Base-by-base conservation (phyloP, 345 rosid species). In the Microcos paniculata region DNA sequence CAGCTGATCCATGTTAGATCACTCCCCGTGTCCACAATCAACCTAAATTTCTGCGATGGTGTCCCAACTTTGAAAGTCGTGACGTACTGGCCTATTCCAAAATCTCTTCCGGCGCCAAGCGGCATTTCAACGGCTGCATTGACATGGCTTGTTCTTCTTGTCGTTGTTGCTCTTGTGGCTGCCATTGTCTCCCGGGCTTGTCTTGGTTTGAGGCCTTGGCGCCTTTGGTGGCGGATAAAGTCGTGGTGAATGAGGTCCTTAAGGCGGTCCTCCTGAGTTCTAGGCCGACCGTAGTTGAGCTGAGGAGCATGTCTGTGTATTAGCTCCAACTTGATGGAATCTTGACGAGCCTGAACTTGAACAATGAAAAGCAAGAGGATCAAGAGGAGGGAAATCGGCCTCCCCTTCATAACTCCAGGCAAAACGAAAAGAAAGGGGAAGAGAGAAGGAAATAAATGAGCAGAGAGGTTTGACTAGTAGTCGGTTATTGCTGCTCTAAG, bases 1-100 rank as follows among this genome's bases (percentile, higher is more conserved):
- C 93, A 89, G 9, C 74, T 85, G 61, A 88, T 78, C 93, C 96
- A 89, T 8, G 91, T 88, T 42, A 91, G 77, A 51, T 85, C 90
- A 53, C 90, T 86, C 4, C 89, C 87, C 0, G 90, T 82, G 66
- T 89, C 96, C 6, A 84, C 91, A 58, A 89, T 85, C 78, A 91
- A 73, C 19, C 80, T 46, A 33, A 89, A 80, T 82, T 68, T 85
- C 78, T 89, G 86, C 4, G 88, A 78, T 42, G 96, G 96, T 2
- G 89, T 89, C 66, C 93, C 96, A 0, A 89, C 85, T 12, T 55
- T 84, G 13, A 89, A 24, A 16, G 80, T 71, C 35, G 84, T 82
- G 35, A 89, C 73, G 80, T 91, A 91, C 87, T 85, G 81, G 15
- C 84, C 91, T 8, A 74, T 75, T 13, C 89, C 89, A 58, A 35